phyloP scores from a whole-genome alignment of 179 eudicot genomes.

The Patellifolia procumbens region DNA sequence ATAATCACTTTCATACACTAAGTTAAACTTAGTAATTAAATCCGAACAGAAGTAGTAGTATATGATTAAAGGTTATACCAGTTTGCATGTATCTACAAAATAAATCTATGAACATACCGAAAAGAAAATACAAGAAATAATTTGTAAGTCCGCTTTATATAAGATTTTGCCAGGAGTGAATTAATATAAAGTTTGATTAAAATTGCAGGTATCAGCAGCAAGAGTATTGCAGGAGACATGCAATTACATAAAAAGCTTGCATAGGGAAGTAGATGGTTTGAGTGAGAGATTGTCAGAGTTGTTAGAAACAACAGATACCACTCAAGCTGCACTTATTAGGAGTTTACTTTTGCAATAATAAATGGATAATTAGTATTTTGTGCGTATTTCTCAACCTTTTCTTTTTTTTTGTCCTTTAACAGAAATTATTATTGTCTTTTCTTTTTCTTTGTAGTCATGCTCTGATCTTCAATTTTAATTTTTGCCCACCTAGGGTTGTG shows the following conservation, averaged over 20 bases:
- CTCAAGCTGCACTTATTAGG: conserved; percentile 57
- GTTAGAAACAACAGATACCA: conserved; percentile 44
- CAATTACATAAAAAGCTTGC: conserved; percentile 57
- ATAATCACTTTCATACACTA: too few relatives aligned
- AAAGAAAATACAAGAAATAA: not conserved
- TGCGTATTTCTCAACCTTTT: not conserved
- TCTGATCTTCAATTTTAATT: not conserved
- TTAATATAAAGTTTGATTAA: too few relatives aligned
- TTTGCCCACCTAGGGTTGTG: conserved; percentile 27
- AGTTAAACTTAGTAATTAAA: too few relatives aligned
- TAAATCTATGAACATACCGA: not conserved
- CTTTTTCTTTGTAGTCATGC: not conserved
- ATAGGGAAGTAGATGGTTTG: conserved; percentile 57
- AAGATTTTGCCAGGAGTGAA: too few relatives aligned
- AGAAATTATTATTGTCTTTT: not conserved
- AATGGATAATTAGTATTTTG: not conserved
- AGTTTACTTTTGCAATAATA: conserved; percentile 47
- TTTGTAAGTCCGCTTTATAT: too few relatives aligned
- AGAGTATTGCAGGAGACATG: conserved; percentile 60
- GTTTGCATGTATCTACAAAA: not conserved
- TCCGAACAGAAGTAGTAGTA: too few relatives aligned
- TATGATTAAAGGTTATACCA: not conserved
- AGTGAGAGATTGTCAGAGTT: conserved; percentile 53
- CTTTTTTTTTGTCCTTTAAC: not conserved
- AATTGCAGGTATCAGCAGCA: conserved; percentile 47